These are phyloP conservation scores for Cercospora sesami DNA, from an alignment of 2,329 filamentous ascomycete species.

Conservation along the genomic window DNA sequence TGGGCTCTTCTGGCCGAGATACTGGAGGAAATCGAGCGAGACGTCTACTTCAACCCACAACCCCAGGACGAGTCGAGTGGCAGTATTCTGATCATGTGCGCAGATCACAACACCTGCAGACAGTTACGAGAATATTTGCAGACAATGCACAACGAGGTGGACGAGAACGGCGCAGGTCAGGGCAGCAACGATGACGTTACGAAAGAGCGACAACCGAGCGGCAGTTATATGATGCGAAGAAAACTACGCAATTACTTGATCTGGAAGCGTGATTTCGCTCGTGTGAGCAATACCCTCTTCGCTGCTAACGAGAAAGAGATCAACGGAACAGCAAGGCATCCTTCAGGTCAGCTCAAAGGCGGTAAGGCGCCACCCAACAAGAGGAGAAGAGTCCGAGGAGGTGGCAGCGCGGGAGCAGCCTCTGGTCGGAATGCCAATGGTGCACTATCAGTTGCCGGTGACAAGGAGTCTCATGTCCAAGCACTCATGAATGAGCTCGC, in stretches of 20 bases:
- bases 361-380: constrained; percentile 77
- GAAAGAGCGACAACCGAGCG: constrained; percentile 60
- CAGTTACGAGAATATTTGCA: constrained; percentile 90
- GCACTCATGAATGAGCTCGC: constrained; percentile 79
- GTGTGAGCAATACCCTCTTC: constrained; percentile 77
- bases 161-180: constrained; percentile 43
- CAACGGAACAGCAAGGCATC: constrained; percentile 57
- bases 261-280: constrained; percentile 88
- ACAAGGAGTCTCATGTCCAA: constrained; percentile 78
- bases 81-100: constrained; percentile 95
- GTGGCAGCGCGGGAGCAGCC: constrained; percentile 60
- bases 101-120: constrained; percentile 78
- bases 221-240: constrained; percentile 83
- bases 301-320: constrained; percentile 76
- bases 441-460: constrained; percentile 74
- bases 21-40: constrained; percentile 87
- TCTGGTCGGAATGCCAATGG: constrained; percentile 69
- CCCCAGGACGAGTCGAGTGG: constrained; percentile 81
- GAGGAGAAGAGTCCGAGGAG: constrained; percentile 78
- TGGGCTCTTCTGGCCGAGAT: constrained; percentile 89
- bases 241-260: constrained; percentile 81
- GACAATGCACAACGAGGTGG: constrained; percentile 66
- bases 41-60: constrained; percentile 78
- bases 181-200: constrained; percentile 53
- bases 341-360: constrained; percentile 47